Percentiles rank a stretch among this genome's conserved stretches.
These are phyloP conservation scores for Cadophora luteo-olivacea DNA, from an alignment of 2,329 filamentous ascomycete genomes.

Conservation along the genomic window DNA sequence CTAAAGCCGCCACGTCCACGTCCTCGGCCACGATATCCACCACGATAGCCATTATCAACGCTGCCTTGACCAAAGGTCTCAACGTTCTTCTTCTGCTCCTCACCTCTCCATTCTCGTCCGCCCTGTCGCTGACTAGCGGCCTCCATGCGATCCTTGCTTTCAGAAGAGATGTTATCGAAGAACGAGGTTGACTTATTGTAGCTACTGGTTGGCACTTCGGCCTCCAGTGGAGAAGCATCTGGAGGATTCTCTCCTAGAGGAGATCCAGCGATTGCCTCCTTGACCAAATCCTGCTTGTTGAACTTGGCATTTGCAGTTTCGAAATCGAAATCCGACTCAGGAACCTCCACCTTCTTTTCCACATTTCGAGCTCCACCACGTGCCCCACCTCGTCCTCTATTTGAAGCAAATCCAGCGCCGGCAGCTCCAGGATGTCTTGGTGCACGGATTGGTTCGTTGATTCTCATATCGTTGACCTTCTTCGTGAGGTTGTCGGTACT, in stretches of 20 bases:
- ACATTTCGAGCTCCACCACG: slow-evolving; percentile 46
- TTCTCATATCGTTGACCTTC: slow-evolving; percentile 79
- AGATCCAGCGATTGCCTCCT: slow-evolving; percentile 86
- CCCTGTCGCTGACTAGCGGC: slow-evolving; percentile 71
- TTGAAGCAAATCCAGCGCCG: slow-evolving; percentile 45
- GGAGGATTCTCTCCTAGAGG: slow-evolving; percentile 61
- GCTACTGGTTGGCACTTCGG: slow-evolving; percentile 56
- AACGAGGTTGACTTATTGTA: slow-evolving; percentile 94
- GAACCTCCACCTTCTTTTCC: slow-evolving; percentile 81
- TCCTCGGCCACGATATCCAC: slow-evolving; percentile 77
- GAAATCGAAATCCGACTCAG: slow-evolving; percentile 92
- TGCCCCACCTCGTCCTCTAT: slow-evolving; percentile 52
- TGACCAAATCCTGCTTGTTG: slow-evolving; percentile 83
- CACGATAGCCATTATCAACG: slow-evolving; percentile 80
- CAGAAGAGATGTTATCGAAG: slow-evolving; percentile 98
- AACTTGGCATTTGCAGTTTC: slow-evolving; percentile 85
- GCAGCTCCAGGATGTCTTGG: slow-evolving; percentile 53
- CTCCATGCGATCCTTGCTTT: slow-evolving; percentile 86
- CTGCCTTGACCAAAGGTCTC: slow-evolving; percentile 98
- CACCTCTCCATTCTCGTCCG: slow-evolving; percentile 86
- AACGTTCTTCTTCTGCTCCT: slow-evolving; percentile 94
- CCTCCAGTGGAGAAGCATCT: slow-evolving; percentile 49
- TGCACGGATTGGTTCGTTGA: slow-evolving; percentile 62
- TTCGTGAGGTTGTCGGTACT: slow-evolving; percentile 74
- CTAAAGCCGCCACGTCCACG: slow-evolving; percentile 55